phyloP scores from a whole-genome alignment of 768 basidiomycete species.

The Auricularia sp. region DNA sequence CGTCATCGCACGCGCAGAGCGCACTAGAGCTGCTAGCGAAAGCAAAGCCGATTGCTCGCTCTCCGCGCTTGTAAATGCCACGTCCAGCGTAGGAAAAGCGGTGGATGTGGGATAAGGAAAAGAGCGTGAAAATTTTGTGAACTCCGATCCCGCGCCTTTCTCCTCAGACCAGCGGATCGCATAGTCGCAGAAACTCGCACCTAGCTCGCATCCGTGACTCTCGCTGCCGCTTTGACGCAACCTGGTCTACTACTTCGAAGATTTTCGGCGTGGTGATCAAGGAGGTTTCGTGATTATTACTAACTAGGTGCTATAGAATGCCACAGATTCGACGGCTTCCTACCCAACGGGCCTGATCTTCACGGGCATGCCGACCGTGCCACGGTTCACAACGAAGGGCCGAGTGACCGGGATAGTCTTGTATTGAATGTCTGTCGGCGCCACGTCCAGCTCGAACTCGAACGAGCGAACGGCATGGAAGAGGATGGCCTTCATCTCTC shows the following conservation, averaged over 20 bases:
- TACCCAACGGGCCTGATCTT: too few species aligned
- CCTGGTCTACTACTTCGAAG: too few species aligned
- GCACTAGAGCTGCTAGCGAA: constrained; percentile 1
- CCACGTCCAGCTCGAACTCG: background rate
- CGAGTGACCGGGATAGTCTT: background rate
- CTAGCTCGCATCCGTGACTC: too few species aligned
- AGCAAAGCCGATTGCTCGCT: background rate
- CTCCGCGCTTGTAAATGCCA: background rate
- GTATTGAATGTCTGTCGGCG: background rate
- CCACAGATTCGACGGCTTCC: too few species aligned
- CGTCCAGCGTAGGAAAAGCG: background rate
- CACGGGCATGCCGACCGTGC: too few species aligned
- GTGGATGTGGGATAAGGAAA: background rate
- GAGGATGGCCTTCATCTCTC: background rate
- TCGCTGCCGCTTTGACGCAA: too few species aligned
- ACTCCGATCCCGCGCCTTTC: background rate
- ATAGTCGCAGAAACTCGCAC: too few species aligned
- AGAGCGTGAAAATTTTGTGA: background rate
- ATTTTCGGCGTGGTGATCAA: too few species aligned
- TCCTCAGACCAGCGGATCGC: background rate
- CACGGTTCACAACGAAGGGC: too few species aligned
- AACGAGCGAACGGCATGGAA: background rate
- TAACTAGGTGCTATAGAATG: too few species aligned
- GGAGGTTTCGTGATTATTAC: too few species aligned
- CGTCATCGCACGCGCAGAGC: background rate